Conservation (phyloP, 306 rosid species). For the Sindora glabra region DNA sequence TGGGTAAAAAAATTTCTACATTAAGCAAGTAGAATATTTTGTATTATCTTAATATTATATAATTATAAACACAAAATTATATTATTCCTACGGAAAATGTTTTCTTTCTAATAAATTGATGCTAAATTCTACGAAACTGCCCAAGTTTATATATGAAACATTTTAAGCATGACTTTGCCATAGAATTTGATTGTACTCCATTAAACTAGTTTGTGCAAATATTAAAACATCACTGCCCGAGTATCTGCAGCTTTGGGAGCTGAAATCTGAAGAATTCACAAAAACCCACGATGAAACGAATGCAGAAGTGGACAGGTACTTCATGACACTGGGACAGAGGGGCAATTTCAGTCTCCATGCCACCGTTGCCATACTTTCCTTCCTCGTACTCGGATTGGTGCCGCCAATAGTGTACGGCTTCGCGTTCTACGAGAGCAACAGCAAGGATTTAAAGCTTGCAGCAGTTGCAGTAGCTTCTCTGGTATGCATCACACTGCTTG, state of each 20-base stretch:
- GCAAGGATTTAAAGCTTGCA: slow-evolving; percentile 55
- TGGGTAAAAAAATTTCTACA: too few species aligned
- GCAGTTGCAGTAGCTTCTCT: slow-evolving; percentile 71
- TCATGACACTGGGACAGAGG: slow-evolving; percentile 36
- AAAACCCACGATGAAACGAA: slow-evolving; percentile 9
- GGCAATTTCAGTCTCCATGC: slow-evolving; percentile 52
- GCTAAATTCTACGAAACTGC: neutral
- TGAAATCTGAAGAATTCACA: slow-evolving; percentile 31
- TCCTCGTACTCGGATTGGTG: slow-evolving; percentile 56
- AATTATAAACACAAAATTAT: too few species aligned
- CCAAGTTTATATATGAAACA: neutral
- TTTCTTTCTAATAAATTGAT: too few species aligned
- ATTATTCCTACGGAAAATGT: too few species aligned
- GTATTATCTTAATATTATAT: too few species aligned
- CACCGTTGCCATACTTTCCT: slow-evolving; percentile 41
- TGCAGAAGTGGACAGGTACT: slow-evolving; percentile 28
- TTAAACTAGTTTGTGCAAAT: neutral
- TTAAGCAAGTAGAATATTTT: too few species aligned
- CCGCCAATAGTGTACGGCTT: slow-evolving; percentile 70
- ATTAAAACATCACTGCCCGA: too few species aligned
- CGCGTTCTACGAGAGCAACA: slow-evolving; percentile 45
- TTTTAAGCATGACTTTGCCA: too few species aligned
- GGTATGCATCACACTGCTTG: slow-evolving; percentile 52
- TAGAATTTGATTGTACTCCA: neutral
- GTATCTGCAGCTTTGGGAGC: slow-evolving; percentile 45